phyloP scores from a whole-genome alignment of 164 flowering plant species.

The Stephania japonica region DNA sequence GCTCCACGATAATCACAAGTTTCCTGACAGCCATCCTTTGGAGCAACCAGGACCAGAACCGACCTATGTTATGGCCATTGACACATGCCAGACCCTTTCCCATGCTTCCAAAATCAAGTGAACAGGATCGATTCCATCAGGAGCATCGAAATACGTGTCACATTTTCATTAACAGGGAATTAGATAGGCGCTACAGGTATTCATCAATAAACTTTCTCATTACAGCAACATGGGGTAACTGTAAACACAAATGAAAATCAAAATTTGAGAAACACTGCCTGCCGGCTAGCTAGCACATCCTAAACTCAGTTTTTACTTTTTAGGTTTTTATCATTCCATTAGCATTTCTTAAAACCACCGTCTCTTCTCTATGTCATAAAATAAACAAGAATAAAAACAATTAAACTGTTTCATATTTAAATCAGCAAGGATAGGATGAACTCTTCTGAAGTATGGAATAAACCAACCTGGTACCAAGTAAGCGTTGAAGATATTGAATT shows the following conservation, averaged over 20 bases:
- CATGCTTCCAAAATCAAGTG: conserved; percentile 78
- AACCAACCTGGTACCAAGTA: conserved; percentile 82
- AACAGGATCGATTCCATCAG: conserved; percentile 63
- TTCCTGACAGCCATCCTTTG: conserved; percentile 61
- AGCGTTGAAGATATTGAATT: conserved; percentile 44
- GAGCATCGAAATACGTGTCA: conserved; percentile 59
- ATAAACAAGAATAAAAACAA: not conserved
- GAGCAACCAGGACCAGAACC: conserved; percentile 75
- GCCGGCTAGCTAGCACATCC: not conserved
- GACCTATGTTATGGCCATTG: conserved; percentile 86
- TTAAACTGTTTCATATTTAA: not conserved
- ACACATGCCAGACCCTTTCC: conserved; percentile 98
- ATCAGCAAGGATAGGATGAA: not conserved
- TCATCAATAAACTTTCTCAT: not conserved
- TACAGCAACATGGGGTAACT: not conserved
- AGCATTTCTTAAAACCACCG: not conserved
- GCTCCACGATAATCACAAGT: conserved; percentile 82
- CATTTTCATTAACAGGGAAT: not conserved
- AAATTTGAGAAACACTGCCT: not conserved
- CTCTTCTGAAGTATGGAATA: not conserved
- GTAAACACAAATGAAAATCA: not conserved
- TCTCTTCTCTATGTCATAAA: not conserved
- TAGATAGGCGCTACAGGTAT: not conserved
- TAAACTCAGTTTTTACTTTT: not conserved
- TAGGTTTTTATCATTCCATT: not conserved